Base-by-base conservation (phyloP, 371 early-diverging fungal species). In the Encephalitozoon hellem region DNA sequence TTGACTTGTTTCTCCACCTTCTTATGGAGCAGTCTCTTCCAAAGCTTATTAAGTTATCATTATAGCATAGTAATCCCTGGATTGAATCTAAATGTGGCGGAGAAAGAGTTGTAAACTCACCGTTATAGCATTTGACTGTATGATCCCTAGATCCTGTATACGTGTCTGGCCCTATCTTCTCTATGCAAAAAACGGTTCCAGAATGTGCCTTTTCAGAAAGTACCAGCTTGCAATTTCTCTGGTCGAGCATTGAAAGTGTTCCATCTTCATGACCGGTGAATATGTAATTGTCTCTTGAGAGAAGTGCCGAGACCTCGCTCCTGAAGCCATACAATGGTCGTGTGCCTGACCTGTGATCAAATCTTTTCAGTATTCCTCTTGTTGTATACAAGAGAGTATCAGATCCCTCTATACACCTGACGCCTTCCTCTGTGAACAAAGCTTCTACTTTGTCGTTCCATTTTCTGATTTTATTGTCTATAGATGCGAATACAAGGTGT, bases 191-290 rank as follows among this genome's bases (percentile, higher is more conserved):
- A 0, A 80, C 55, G 2, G 77, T 72, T 26, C 77, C 67, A 21
- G 25, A 49, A 65, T 80, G 80, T 5, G 69, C 47, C 26, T 69
- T 73, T 26, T 63, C 51, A 0, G 18, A 42, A 18, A 39, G 25
- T 4, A 74, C 25, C 25, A 39, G 49, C n/a, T 52, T 67, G 21
- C 41, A 45, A 12, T 59, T 65, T 18, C 73, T 69, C 51, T 52
- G 43, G 45, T 79, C 79, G 18, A 70, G 41, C 5, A 67, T 52
- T 51, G 42, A 67, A 9, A 79, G 34, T 21, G 34, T 55, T 9
- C 79, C 80, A 71, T 80, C 69, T 47, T 80, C 80, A 66, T 76
- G 80, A 9, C 80, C 76, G 51, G 72, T 76, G 18, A 34, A 75
- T 38, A 78, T 67, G 9, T 51, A 55, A 51, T 74, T 25, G 23